Evolutionary conservation across 306 rosid species (phyloP), one percentile per base, ranked within the genome.

Genomic region (Abrus precatorius): DNA sequence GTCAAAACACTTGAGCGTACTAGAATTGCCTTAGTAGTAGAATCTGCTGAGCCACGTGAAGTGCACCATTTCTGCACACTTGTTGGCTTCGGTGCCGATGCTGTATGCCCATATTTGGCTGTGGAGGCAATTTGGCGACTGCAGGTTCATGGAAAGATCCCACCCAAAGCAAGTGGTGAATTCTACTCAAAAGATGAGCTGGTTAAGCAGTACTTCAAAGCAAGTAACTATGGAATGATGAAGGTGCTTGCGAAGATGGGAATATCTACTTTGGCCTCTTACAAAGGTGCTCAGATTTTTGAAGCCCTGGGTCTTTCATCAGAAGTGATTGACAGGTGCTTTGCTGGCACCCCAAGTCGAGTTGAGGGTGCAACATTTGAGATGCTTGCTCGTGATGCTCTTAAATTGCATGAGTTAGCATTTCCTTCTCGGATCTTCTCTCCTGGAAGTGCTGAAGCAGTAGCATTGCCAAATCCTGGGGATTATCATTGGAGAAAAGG

Each of bases 191-290:
- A 90, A 82, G 88, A 84, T 38, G 98, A 93, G 77, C 71, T 96
- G 83, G 97, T 93, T 53, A 93, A 88, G 81, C 93, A 86, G 85
- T 93, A 90, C 87, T 93, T 92, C 78, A 89, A 90, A 72, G 99
- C 99, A 52, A 96, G 97, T 86, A 89, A 82, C 88, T 96, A 92
- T 48, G 99, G 99, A 59, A 96, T 96, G 99, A 88, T 88, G 99
- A 96, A 96, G 88, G 99, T 96, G 83, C 99, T 96, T 74, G 98
- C 99, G 7, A 96, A 96, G 94, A 96, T 96, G 99, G 99, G 99
- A 66, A 96, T 96, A 80, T 96, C 99, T 54, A 96, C 99, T 82
- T 85, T 96, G 92, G 99, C 99, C 10, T 96, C 99, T 14, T 96
- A 96, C 80, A 96, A 96, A 86, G 99, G 99, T 66, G 99, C 98